Conservation (phyloP, 2,329 filamentous ascomycete genomes). For the Drechslerella dactyloides region DNA sequence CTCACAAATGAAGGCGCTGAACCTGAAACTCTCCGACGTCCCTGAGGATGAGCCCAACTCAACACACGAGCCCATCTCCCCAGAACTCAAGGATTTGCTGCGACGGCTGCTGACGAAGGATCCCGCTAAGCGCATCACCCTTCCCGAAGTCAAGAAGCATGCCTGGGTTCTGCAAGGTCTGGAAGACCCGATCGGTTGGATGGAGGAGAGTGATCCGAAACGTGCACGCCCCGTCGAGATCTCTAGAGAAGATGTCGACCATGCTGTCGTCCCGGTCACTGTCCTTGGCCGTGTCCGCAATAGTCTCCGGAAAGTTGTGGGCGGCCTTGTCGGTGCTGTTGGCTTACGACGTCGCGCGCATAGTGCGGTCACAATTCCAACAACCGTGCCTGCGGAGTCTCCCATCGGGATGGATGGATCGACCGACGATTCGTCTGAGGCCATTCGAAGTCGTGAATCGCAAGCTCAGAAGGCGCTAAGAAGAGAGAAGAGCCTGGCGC, state of each 20-base stretch:
- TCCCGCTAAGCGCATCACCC: conserved; percentile 81
- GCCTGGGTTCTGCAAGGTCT: conserved; percentile 86
- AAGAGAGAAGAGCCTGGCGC: conserved; percentile 38
- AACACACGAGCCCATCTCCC: conserved; percentile 81
- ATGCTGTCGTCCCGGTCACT: conserved; percentile 86
- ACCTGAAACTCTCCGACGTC: conserved; percentile 45
- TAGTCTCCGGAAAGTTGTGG: conserved; percentile 72
- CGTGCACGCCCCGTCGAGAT: conserved; percentile 85
- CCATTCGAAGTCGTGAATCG: conserved; percentile 49
- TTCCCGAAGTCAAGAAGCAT: conserved; percentile 92
- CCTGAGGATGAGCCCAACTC: conserved; percentile 53
- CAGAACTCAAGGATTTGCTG: conserved; percentile 78
- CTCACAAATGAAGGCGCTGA: conserved; percentile 57
- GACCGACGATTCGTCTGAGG: conserved; percentile 40
- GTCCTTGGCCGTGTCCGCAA: conserved; percentile 84
- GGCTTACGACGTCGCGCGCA: conserved; percentile 54
- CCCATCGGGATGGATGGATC: conserved; percentile 30
- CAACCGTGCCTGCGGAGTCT: conserved; percentile 10
- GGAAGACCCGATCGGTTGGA: conserved; percentile 76
- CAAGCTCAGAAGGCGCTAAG: conserved; percentile 44
- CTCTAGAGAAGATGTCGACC: conserved; percentile 85
- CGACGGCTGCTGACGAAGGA: conserved; percentile 84
- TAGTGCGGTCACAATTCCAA: conserved; percentile 53
- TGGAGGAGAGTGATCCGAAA: conserved; percentile 90
- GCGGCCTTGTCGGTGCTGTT: conserved; percentile 64